Evolutionary conservation across 305 asterid genomes (phyloP), one percentile per base, ranked within the genome.

Genomic region (Solanum hybrid): DNA sequence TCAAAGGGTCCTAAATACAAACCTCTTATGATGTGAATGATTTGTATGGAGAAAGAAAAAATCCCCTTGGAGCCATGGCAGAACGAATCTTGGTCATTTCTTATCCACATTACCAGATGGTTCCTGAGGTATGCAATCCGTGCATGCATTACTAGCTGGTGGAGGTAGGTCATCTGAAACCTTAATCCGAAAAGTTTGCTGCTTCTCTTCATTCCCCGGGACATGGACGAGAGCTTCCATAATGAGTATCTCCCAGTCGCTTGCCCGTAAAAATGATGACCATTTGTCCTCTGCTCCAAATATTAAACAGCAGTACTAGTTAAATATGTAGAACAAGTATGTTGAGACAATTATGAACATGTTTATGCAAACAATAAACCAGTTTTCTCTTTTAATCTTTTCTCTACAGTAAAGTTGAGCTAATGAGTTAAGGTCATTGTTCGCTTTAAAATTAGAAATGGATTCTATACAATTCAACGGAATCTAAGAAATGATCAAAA

Each of bases 191-290:
- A 92, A 94, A 0, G 99, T 95, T 89, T 91, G 97, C 88, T 93
- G 91, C 92, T 94, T 94, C 93, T 92, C 91, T 38, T 97, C 97
- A 7, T 95, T 95, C 26, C 92, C 94, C 2, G 98, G 99, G 71
- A 95, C 94, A 27, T 95, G 98, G 86, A 97, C 94, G 69, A 96
- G 94, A 87, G 99, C 99, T 90, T 97, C 99, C 97, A 96, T 94
- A 20, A 97, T 93, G 81, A 97, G 97, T 92, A 97, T 95, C 78
- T 97, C 99, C 99, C 99, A 96, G 90, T 96, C 96, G 12, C 91
- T 93, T 5, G 98, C 92, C 85, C 95, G 90, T 72, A 97, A 88
- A 88, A 94, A 91, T 85, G 98, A 92, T 91, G 95, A 79, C 96
- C 94, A 94, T 32, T 91, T 35, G 78, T 93, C 94, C 24, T 94